phyloP scores from a whole-genome alignment of 2,329 filamentous ascomycete genomes.

The Botryotinia globosa region DNA sequence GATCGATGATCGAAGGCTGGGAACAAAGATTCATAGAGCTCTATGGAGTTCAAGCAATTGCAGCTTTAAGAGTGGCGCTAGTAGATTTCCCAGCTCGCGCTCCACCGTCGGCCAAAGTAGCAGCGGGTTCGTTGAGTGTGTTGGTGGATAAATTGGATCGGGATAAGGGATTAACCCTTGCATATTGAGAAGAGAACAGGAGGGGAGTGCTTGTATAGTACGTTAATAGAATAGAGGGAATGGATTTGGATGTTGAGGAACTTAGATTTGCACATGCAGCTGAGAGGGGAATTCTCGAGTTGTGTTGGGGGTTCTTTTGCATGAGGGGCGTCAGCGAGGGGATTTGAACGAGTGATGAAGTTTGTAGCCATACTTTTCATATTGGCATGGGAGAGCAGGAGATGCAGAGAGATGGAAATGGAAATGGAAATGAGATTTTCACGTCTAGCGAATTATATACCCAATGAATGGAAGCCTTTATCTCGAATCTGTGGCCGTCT shows the following conservation, averaged over 20 bases:
- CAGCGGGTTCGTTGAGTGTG: constrained; percentile 17
- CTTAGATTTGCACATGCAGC: background rate
- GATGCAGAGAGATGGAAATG: background rate
- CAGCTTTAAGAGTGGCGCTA: constrained; percentile 65
- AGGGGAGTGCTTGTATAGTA: background rate
- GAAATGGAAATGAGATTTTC: background rate
- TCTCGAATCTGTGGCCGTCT: no score
- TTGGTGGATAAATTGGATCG: constrained; percentile 21
- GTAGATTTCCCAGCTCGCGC: constrained; percentile 63
- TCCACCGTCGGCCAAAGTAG: background rate
- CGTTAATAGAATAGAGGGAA: background rate
- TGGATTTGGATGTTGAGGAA: background rate
- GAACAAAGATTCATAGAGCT: constrained; percentile 74
- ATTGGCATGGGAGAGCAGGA: background rate
- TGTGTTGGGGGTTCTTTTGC: background rate
- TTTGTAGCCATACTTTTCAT: background rate
- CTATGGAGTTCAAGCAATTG: constrained; percentile 75
- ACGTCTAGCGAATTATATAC: constrained; percentile 9
- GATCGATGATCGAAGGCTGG: constrained; percentile 69
- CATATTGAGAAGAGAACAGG: background rate
- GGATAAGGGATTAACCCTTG: constrained; percentile 18
- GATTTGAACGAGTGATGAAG: no score
- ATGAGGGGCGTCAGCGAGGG: background rate
- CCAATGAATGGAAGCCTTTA: background rate
- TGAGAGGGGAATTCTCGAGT: background rate